These are phyloP conservation scores for Ambrosiella xylebori DNA, from an alignment of 2,329 filamentous ascomycete species.

Conservation along the genomic window DNA sequence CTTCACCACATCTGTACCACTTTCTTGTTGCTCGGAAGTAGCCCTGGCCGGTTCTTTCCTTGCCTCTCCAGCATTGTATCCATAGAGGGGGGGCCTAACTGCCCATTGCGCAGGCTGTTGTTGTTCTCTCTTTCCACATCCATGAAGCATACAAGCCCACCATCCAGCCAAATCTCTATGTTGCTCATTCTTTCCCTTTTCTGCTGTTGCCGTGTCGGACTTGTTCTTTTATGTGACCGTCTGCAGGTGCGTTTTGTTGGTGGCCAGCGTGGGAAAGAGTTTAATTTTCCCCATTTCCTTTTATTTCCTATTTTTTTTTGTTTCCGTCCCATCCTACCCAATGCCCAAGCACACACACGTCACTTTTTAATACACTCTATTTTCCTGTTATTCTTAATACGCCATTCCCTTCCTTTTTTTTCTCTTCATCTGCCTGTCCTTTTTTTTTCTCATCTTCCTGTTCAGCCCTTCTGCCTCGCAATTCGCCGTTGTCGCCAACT, in stretches of 20 bases:
- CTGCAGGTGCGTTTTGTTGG: not conserved
- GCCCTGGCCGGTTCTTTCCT: not conserved
- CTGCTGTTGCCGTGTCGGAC: not conserved
- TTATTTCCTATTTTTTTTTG: not conserved
- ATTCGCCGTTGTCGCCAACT: not conserved
- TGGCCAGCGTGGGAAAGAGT: not conserved
- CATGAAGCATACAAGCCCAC: not conserved
- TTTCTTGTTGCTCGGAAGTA: not conserved
- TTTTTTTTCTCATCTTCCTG: not conserved
- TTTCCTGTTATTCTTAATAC: conserved; percentile 4
- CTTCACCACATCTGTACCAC: not conserved
- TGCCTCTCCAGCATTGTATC: not conserved
- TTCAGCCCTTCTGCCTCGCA: conserved; percentile 3
- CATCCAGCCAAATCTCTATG: not conserved
- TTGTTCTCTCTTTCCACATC: not conserved
- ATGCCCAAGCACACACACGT: not conserved
- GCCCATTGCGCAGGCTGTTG: not conserved
- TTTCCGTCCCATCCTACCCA: not conserved
- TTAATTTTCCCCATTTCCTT: conserved; percentile 3
- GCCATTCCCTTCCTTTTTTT: not conserved
- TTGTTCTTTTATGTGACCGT: not conserved
- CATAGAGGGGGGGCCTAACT: not conserved
- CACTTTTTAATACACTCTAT: not conserved
- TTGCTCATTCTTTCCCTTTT: not conserved
- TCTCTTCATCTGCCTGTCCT: conserved; percentile 2